phyloP scores from a whole-genome alignment of 148 eudicot species.

The Vaccinium darrowii region DNA sequence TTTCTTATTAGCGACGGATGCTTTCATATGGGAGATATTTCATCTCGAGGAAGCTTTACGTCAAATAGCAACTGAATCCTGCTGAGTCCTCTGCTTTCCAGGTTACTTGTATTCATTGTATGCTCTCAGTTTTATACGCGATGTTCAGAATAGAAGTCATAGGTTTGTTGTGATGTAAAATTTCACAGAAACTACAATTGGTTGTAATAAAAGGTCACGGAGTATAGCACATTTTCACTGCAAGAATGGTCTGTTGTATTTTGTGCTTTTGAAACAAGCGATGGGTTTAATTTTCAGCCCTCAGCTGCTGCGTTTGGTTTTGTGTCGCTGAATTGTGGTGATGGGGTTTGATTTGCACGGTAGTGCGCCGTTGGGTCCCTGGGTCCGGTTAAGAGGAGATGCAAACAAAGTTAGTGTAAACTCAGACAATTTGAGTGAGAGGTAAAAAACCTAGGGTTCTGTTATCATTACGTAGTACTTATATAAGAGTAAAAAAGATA shows the following conservation, averaged over 20 bases:
- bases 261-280: background rate
- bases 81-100: conserved; percentile 10
- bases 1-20: background rate
- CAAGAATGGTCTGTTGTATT: background rate
- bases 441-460: no score
- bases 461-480: no score
- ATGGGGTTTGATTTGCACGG: background rate
- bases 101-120: conserved; percentile 12
- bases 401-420: no score
- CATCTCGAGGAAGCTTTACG: conserved; percentile 13
- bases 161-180: conserved; percentile 1
- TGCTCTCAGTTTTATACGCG: conserved; percentile 21
- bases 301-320: background rate
- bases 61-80: conserved; percentile 10
- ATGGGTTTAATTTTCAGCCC: background rate
- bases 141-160: conserved; percentile 12
- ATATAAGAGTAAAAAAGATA: no score
- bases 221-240: background rate
- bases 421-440: no score
- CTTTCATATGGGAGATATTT: conserved; percentile 10
- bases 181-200: background rate
- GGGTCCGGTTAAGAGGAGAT: no score
- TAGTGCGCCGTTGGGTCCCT: no score
- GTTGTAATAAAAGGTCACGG: conserved; percentile 1
- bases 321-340: background rate